Evolutionary conservation across 192 early-diverging fungal species (phyloP).

Genomic region (Mortierella hygrophila): DNA sequence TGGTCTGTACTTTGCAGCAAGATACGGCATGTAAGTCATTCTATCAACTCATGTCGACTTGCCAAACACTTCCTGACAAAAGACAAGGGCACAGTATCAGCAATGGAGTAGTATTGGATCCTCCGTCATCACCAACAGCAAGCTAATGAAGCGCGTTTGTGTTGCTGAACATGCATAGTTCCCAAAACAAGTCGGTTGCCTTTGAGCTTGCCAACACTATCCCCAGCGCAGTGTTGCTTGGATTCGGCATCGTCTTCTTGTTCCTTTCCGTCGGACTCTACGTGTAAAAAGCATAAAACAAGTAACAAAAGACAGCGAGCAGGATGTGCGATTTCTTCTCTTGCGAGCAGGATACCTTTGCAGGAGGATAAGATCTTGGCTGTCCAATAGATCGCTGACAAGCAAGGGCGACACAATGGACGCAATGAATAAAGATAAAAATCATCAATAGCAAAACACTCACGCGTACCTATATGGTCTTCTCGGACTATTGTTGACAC

Average conservation of each 20-base stretch:
- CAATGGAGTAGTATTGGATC: neutral
- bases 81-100: neutral
- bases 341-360: conserved; percentile 3
- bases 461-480: neutral
- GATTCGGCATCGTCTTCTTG: conserved; percentile 48
- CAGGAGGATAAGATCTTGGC: neutral
- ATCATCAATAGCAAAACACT: neutral
- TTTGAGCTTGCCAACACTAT: conserved; percentile 26
- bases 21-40: conserved; percentile 45
- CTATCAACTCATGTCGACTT: neutral
- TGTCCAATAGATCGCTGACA: neutral
- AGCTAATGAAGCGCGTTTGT: neutral
- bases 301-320: neutral
- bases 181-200: conserved; percentile 26
- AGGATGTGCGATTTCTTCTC: neutral
- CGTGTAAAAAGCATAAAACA: conserved; percentile 12
- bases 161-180: neutral
- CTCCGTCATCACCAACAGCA: too few relatives aligned
- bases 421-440: neutral
- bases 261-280: conserved; percentile 51
- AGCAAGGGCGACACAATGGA: neutral
- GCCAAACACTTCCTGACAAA: neutral
- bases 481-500: neutral
- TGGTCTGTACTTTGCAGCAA: conserved; percentile 53
- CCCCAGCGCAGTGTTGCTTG: conserved; percentile 33